Evolutionary conservation across 2,329 filamentous ascomycete species (phyloP).

Genomic region (Aspergillus pseudotamarii): DNA sequence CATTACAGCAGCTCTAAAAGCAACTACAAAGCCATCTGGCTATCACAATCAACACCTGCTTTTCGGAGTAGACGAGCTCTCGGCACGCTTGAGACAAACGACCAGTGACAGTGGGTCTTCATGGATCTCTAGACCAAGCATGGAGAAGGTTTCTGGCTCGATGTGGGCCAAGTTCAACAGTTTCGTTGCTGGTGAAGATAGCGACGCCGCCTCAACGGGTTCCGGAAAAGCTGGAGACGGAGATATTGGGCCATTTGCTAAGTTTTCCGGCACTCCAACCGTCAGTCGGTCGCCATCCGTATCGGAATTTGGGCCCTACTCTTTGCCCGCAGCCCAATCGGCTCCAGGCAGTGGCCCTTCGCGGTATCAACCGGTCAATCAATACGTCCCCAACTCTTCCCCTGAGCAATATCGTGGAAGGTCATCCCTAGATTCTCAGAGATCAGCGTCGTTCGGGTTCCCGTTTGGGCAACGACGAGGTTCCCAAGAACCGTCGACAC

Average conservation of each 20-base stretch:
- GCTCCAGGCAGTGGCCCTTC: constrained; percentile 39
- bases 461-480: constrained; percentile 38
- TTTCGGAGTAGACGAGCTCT: constrained; percentile 77
- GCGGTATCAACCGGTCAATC: constrained; percentile 47
- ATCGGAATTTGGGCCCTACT: constrained; percentile 69
- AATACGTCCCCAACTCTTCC: constrained; percentile 54
- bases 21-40: constrained; percentile 79
- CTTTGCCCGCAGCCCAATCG: constrained; percentile 37
- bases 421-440: constrained; percentile 53
- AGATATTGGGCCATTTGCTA: constrained; percentile 78
- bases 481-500: constrained; percentile 41
- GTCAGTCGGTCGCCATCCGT: constrained; percentile 74
- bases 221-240: constrained; percentile 58
- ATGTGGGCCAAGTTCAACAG: constrained; percentile 94
- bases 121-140: constrained; percentile 93
- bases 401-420: constrained; percentile 54
- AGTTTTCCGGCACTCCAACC: constrained; percentile 73
- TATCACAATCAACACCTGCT: constrained; percentile 82
- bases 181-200: constrained; percentile 91
- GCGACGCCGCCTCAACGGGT: constrained; percentile 63
- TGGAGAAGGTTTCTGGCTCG: constrained; percentile 91
- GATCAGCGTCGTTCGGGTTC: constrained; percentile 42
- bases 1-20: constrained; percentile 73
- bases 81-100: constrained; percentile 78
- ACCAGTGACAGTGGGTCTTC: constrained; percentile 79